phyloP scores from a whole-genome alignment of 306 rosid species.

The Cicer pinnatifidum region DNA sequence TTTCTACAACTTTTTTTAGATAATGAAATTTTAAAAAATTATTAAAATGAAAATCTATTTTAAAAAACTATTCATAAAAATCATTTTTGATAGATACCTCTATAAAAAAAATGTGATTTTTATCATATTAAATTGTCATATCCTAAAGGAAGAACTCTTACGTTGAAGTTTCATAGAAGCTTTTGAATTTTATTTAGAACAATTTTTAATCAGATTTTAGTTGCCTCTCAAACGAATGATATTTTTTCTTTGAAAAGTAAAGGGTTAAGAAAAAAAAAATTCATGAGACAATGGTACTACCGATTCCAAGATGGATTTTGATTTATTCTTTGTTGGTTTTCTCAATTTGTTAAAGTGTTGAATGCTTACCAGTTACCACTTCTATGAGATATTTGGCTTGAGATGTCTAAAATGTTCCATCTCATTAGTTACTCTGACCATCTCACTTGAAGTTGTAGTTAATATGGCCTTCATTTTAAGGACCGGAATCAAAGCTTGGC shows the following conservation, averaged over 20 bases:
- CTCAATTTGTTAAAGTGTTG: background rate
- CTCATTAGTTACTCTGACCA: conserved; percentile 7
- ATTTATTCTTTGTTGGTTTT: background rate
- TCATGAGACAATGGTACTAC: background rate
- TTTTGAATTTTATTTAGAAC: too few relatives aligned
- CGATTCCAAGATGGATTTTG: background rate
- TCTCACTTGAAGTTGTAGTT: conserved; percentile 29
- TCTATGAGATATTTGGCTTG: conserved; percentile 25
- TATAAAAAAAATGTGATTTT: too few relatives aligned
- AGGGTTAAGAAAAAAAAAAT: too few relatives aligned
- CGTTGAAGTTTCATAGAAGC: conserved; percentile 3
- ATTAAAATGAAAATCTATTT: too few relatives aligned
- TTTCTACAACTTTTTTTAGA: too few relatives aligned
- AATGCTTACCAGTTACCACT: conserved; percentile 33
- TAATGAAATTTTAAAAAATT: too few relatives aligned
- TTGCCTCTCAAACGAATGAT: too few relatives aligned
- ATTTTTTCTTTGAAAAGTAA: too few relatives aligned
- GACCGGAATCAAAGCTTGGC: conserved; percentile 15
- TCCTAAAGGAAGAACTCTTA: background rate
- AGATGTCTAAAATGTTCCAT: conserved; percentile 15
- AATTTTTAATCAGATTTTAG: too few relatives aligned
- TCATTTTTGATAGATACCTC: too few relatives aligned
- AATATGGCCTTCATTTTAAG: conserved; percentile 36
- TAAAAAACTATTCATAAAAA: too few relatives aligned
- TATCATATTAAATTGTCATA: background rate